phyloP scores from a whole-genome alignment of 129 eudicot genomes.

The Glebionis coronaria region DNA sequence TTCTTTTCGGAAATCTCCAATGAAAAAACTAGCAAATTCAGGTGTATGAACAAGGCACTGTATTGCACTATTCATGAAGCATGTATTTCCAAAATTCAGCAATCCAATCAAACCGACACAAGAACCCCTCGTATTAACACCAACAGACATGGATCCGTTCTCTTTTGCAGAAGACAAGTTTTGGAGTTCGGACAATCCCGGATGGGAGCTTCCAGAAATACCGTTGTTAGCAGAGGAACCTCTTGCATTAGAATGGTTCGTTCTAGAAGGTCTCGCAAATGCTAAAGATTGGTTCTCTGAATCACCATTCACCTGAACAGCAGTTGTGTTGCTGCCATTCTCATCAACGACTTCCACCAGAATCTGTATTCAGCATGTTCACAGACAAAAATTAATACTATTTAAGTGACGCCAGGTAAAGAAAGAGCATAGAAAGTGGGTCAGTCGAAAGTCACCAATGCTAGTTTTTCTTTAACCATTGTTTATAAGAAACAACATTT shows the following conservation, averaged over 20 bases:
- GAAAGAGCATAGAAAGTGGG: not conserved
- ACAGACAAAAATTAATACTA: slow-evolving; percentile 17
- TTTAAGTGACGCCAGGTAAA: not conserved
- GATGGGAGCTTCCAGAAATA: slow-evolving; percentile 47
- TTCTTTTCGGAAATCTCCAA: slow-evolving; percentile 74
- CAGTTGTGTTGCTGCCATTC: slow-evolving; percentile 30
- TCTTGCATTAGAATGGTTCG: slow-evolving; percentile 46
- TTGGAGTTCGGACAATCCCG: slow-evolving; percentile 45
- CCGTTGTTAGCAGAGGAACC: slow-evolving; percentile 58
- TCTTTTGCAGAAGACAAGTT: slow-evolving; percentile 38
- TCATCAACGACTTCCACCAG: slow-evolving; percentile 70
- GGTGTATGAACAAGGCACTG: slow-evolving; percentile 99
- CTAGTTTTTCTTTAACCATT: not conserved
- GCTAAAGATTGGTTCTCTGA: slow-evolving; percentile 39
- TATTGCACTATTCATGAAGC: slow-evolving; percentile 95
- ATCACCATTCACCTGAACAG: slow-evolving; percentile 49
- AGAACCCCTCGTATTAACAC: slow-evolving; percentile 77
- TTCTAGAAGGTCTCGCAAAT: slow-evolving; percentile 46
- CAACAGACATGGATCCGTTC: slow-evolving; percentile 41
- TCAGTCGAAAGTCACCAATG: not conserved
- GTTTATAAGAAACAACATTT: too few relatives aligned
- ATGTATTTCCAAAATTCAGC: slow-evolving; percentile 88
- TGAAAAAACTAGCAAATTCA: slow-evolving; percentile 75
- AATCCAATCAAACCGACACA: slow-evolving; percentile 78
- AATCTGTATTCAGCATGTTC: slow-evolving; percentile 57